phyloP scores from a whole-genome alignment of 306 rosid species.

The Gastrolobium villosum region DNA sequence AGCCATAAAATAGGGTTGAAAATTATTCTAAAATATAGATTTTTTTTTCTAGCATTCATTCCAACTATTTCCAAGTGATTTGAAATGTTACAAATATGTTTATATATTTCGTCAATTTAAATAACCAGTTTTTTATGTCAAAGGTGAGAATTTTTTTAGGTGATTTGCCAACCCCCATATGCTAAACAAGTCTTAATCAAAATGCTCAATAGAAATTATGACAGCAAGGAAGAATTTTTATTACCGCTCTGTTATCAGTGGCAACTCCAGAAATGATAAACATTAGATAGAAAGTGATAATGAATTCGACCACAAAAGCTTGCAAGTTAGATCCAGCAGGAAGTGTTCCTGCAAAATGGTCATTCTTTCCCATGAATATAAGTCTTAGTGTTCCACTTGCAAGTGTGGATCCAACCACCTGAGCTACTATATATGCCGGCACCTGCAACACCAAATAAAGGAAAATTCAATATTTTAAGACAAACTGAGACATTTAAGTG shows the following conservation, averaged over 20 bases:
- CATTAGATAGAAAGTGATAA: constrained; percentile 89
- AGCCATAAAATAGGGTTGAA: not conserved
- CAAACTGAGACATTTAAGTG: not conserved
- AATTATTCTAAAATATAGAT: not conserved
- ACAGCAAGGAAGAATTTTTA: not conserved
- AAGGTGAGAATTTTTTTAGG: not conserved
- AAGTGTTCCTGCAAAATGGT: constrained; percentile 69
- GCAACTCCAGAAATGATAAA: constrained; percentile 82
- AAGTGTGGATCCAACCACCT: constrained; percentile 77
- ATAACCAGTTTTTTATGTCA: not conserved
- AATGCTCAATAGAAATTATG: not conserved
- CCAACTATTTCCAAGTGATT: not conserved
- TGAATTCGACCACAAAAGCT: constrained; percentile 77
- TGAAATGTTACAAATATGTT: constrained; percentile 7
- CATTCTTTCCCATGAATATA: constrained; percentile 57
- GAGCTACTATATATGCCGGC: constrained; percentile 68
- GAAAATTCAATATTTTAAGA: not conserved
- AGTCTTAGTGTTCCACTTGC: constrained; percentile 81
- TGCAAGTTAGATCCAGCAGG: constrained; percentile 67
- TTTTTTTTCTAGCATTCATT: not conserved
- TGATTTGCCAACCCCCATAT: not conserved
- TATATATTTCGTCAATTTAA: not conserved
- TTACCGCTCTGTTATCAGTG: constrained; percentile 86
- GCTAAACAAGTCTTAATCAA: not conserved
- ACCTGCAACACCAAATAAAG: constrained; percentile 54